Evolutionary conservation across 176 grass and related monocot genomes (phyloP).

Genomic region (Hordeum marinum): DNA sequence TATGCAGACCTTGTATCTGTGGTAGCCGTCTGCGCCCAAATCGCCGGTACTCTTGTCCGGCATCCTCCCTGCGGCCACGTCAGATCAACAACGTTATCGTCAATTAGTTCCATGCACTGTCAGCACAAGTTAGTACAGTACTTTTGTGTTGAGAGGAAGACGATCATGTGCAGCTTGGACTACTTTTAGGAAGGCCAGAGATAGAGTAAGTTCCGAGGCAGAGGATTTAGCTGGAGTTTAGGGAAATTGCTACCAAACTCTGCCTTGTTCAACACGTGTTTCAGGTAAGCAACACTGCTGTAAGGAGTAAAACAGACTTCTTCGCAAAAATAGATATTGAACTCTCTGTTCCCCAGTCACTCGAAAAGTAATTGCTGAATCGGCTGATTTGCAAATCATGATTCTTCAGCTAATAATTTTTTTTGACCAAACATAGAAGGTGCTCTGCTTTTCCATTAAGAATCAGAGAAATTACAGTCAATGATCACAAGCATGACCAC

Average conservation of each 20-base stretch:
- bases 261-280: too few relatives aligned
- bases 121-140: background rate
- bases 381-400: background rate
- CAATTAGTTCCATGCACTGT: background rate
- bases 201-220: background rate
- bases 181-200: background rate
- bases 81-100: background rate
- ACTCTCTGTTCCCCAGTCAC: background rate
- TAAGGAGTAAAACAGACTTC: background rate
- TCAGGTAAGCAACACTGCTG: background rate
- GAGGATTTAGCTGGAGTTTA: background rate
- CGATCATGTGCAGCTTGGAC: background rate
- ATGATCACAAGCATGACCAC: too few relatives aligned
- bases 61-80: slow-evolving; percentile 39
- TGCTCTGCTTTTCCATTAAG: too few relatives aligned
- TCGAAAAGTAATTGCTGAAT: background rate
- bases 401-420: too few relatives aligned
- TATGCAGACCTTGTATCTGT: slow-evolving; percentile 66
- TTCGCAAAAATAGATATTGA: too few relatives aligned
- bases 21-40: slow-evolving; percentile 54
- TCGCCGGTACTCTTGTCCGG: slow-evolving; percentile 73
- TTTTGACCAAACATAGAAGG: too few relatives aligned
- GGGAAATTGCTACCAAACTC: background rate
- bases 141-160: background rate
- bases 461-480: too few relatives aligned